These are phyloP conservation scores for Sporothrix brasiliensis DNA, from an alignment of 2,329 filamentous ascomycete genomes.

Conservation along the genomic window DNA sequence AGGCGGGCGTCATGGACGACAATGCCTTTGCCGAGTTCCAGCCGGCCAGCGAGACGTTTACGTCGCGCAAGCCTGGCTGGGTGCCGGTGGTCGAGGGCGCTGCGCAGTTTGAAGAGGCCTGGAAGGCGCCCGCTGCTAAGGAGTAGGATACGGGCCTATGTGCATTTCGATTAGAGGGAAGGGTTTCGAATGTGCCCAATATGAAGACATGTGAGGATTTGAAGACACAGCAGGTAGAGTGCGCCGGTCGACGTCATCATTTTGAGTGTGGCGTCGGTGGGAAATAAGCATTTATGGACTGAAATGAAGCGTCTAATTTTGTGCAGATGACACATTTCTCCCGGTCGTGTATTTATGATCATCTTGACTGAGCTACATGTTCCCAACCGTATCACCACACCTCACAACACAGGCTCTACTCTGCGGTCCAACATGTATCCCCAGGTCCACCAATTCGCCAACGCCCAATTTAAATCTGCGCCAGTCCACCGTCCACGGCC, in stretches of 20 bases:
- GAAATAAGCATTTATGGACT: too few species aligned
- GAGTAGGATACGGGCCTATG: neutral
- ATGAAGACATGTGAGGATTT: neutral
- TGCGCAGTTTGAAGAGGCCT: constrained; percentile 2
- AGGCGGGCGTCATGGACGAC: constrained; percentile 20
- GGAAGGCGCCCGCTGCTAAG: neutral
- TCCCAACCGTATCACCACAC: too few species aligned
- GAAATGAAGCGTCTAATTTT: too few species aligned
- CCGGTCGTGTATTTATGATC: too few species aligned
- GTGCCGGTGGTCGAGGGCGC: neutral
- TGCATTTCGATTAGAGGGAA: neutral
- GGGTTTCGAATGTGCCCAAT: neutral
- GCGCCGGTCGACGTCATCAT: too few species aligned
- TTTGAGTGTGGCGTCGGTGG: too few species aligned
- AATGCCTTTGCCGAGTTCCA: neutral
- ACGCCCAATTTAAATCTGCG: constrained; percentile 23
- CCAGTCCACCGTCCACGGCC: constrained; percentile 33
- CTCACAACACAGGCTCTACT: too few species aligned
- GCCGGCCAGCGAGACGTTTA: constrained; percentile 12
- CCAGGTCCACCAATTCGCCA: too few species aligned
- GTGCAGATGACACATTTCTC: too few species aligned
- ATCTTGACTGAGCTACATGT: too few species aligned
- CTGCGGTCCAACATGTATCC: too few species aligned
- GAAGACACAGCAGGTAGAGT: too few species aligned
- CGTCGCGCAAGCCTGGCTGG: constrained; percentile 19